Base-by-base conservation (phyloP, 2,329 filamentous ascomycete genomes). In the Mariannaea sp. region DNA sequence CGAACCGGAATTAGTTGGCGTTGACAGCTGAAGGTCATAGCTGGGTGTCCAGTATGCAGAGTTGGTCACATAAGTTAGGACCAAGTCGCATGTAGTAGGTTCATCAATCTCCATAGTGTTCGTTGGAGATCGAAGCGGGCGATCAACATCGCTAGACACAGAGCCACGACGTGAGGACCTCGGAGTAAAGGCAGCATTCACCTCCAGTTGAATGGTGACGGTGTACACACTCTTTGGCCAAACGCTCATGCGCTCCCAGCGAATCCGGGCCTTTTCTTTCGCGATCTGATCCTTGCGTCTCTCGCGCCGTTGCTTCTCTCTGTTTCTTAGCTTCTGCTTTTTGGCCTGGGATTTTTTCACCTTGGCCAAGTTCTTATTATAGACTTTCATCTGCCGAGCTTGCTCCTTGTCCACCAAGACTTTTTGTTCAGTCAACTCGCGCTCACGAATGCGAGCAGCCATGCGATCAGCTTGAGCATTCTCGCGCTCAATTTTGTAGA, bases 11-110 rank as follows among this genome's bases (percentile, higher is more conserved):
- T 76, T 78, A 16, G 69, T 74, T 0, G 79, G 77, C 1, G 84
- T 85, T 10, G 77, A 82, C n/a, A 88, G 75, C 45, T 78, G 77
- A 32, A 87, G 69, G 60, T 88, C 83, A 65, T 88, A 88, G 49
- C 77, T 80, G 2, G 85, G 82, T 0, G 73, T 71, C 84, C 85
- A 88, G 55, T 72, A 81, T 0, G 83, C 83, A 1, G 76, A 75
- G 7, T 74, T 72, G 0, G 84, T 84, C 29, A 86, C 77, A 62
- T 87, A 87, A 1, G 79, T 81, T n/a, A 87, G 62, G 3, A 78
- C 73, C 6, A 87, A 67, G 45, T 78, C 72, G 64, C 78, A 80
- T 4, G 53, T 43, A 1, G 50, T 40, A 1, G 39, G 6, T 36
- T 69, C 39, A 43, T 54, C 64, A 1, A 49, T 43, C 1, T 59